Percentiles rank a stretch among this genome's conserved stretches.
These are phyloP conservation scores for Rhizopogon salebrosus DNA, from an alignment of 768 basidiomycete species.

Conservation along the genomic window DNA sequence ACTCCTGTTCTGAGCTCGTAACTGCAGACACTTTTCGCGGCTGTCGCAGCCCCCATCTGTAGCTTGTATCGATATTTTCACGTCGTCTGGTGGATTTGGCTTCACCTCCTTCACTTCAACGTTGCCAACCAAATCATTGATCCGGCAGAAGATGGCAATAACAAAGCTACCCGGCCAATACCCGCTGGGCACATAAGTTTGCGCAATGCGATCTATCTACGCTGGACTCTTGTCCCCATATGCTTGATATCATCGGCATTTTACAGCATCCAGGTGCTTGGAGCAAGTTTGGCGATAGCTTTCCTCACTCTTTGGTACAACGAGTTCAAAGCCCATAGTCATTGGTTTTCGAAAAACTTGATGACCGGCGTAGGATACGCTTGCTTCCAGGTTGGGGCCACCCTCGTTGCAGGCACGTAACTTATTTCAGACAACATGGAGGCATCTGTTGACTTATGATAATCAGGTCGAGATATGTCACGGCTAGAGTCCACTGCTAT, in stretches of 20 bases:
- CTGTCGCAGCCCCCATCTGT: constrained; percentile 27
- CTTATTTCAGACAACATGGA: neutral
- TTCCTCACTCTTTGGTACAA: constrained; percentile 25
- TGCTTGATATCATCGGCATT: constrained; percentile 33
- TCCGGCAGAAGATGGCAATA: constrained; percentile 37
- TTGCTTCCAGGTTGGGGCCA: constrained; percentile 33
- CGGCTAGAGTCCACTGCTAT: constrained; percentile 20
- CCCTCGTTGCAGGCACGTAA: constrained; percentile 30
- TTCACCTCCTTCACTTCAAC: constrained; percentile 42
- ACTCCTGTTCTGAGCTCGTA: neutral
- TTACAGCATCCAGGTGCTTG: constrained; percentile 4
- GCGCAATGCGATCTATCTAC: constrained; percentile 29
- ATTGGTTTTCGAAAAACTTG: constrained; percentile 30
- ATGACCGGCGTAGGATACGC: constrained; percentile 33
- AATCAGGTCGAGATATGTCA: constrained; percentile 18
- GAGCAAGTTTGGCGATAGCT: constrained; percentile 20
- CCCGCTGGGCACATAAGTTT: constrained; percentile 39
- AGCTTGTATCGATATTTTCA: constrained; percentile 16
- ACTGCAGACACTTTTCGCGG: constrained; percentile 30
- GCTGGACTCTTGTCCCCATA: constrained; percentile 30
- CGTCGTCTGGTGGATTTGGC: constrained; percentile 39
- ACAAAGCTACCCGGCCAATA: constrained; percentile 41
- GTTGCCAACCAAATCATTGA: constrained; percentile 37
- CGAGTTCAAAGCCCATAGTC: constrained; percentile 17
- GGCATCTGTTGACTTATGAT: constrained; percentile 3